A percentile compares a stretch with the other conserved stretches of the same genome.
Conservation (phyloP, 768 basidiomycete genomes). For the Leccinum subgranulosum region DNA sequence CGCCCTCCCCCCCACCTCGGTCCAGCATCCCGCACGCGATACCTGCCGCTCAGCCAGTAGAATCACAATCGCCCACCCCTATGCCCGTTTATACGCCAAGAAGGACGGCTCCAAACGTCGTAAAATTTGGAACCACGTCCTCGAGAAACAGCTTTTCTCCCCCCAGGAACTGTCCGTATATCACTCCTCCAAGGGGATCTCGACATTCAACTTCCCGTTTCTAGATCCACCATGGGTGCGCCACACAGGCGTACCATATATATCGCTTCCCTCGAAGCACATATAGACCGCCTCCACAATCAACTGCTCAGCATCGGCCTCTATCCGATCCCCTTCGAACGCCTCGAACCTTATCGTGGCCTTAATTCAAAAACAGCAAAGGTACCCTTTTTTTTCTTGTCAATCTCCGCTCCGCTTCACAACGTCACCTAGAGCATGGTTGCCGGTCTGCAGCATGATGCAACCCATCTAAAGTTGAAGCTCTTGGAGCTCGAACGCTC, state of each 20-base stretch:
- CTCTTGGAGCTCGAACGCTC: slow-evolving; percentile 68
- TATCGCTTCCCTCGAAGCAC: slow-evolving; percentile 67
- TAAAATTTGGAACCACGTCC: slow-evolving; percentile 74
- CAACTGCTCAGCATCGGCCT: slow-evolving; percentile 51
- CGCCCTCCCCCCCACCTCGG: not conserved
- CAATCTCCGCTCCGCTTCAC: not conserved
- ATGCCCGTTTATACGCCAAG: slow-evolving; percentile 66
- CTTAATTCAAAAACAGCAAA: slow-evolving; percentile 77
- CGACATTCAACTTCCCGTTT: not conserved
- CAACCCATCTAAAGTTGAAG: slow-evolving; percentile 54
- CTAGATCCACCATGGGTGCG: slow-evolving; percentile 62
- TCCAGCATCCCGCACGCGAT: slow-evolving; percentile 19
- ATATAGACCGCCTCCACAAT: slow-evolving; percentile 65
- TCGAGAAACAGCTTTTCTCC: slow-evolving; percentile 69
- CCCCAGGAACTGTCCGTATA: slow-evolving; percentile 60
- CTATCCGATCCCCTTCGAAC: slow-evolving; percentile 53
- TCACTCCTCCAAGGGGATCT: not conserved
- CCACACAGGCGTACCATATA: slow-evolving; percentile 70
- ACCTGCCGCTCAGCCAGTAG: slow-evolving; percentile 18
- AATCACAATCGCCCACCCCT: slow-evolving; percentile 55
- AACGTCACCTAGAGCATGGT: slow-evolving; percentile 59
- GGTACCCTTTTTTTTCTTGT: slow-evolving; percentile 34
- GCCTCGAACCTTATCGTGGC: slow-evolving; percentile 62
- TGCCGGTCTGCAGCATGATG: slow-evolving; percentile 65
- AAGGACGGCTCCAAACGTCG: slow-evolving; percentile 63